Evolutionary conservation across 2,329 filamentous ascomycete genomes (phyloP), one percentile per base, ranked within the genome.

Genomic region (Trichoderma sp.): DNA sequence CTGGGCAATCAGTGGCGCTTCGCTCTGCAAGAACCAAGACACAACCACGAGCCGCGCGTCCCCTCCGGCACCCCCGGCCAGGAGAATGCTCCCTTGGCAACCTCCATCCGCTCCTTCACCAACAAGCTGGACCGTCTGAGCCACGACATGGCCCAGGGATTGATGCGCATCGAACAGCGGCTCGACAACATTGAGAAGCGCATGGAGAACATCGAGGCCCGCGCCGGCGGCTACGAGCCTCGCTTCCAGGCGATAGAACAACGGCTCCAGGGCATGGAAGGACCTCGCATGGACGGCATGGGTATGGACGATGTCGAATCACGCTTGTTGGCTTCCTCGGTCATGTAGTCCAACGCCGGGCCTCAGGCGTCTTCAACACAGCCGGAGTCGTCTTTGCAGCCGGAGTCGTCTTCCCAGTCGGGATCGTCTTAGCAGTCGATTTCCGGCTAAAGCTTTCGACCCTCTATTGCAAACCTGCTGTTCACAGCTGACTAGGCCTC

Each of bases 1-100:
- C 84, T 91, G 12, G 88, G 88, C 59, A 90, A 91, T 77, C 89
- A 91, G 82, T 91, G 90, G 90, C 88, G 90, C n/a, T 91, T 91
- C 77, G 88, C 88, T 8, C 87, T 91, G 12, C 90, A 91, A 76
- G 89, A 91, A 75, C 82, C 86, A n/a, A 85, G 89, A 16, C 90
- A 91, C 80, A 91, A 91, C 81, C 90, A 91, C 80, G 90, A 91
- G 78, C 88, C 90, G 38, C 88, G 90, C 76, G 83, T 90, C 67
- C 86, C 88, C 9, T 87, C 88, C 21, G 88, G 87, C 45, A 85
- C 86, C 1, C 87, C 89, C 1, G 89, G 89, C 31, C 88, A 90
- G 76, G 89, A 91, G 80, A 89, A 88, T 79, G 88, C 89, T 5
- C 89, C 89, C 1, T 84, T 91, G 75, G 88, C 88, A 2, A 90